Conservation (phyloP, 2,329 filamentous ascomycete species). For the Paramyrothecium sp. region DNA sequence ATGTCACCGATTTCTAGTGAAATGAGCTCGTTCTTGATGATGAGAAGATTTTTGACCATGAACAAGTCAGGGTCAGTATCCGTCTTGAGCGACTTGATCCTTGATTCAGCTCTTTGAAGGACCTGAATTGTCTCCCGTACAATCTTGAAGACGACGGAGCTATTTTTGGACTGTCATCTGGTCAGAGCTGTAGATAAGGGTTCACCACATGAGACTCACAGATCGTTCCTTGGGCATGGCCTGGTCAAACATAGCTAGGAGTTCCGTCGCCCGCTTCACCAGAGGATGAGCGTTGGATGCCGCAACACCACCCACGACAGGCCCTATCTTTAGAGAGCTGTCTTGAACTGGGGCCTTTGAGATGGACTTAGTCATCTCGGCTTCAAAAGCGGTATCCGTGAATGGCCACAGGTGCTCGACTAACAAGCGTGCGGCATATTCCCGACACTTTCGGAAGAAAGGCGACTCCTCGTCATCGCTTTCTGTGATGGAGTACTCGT, state of each 20-base stretch:
- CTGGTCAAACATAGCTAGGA: constrained; percentile 62
- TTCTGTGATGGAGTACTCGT: constrained; percentile 56
- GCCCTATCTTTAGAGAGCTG: constrained; percentile 48
- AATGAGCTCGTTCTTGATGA: constrained; percentile 93
- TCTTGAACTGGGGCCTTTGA: constrained; percentile 45
- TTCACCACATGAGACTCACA: constrained; percentile 36
- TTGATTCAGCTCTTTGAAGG: constrained; percentile 72
- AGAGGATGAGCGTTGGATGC: constrained; percentile 58
- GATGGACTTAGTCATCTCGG: constrained; percentile 54
- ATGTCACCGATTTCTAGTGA: constrained; percentile 87
- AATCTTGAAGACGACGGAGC: constrained; percentile 63
- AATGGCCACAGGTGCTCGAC: constrained; percentile 58
- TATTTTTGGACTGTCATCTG: constrained; percentile 38
- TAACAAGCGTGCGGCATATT: constrained; percentile 54
- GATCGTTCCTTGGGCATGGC: constrained; percentile 64
- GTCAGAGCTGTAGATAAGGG: constrained; percentile 11
- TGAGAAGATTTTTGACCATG: constrained; percentile 89
- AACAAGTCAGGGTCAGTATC: constrained; percentile 81
- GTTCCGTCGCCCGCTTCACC: constrained; percentile 56
- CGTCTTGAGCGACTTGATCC: constrained; percentile 61
- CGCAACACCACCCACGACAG: constrained; percentile 45
- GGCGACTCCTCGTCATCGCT: constrained; percentile 57
- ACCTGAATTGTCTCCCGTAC: constrained; percentile 88
- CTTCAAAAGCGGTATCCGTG: constrained; percentile 52
- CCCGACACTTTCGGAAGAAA: constrained; percentile 52